phyloP scores from a whole-genome alignment of 2,329 filamentous ascomycete species.

The Botrytis medusae region DNA sequence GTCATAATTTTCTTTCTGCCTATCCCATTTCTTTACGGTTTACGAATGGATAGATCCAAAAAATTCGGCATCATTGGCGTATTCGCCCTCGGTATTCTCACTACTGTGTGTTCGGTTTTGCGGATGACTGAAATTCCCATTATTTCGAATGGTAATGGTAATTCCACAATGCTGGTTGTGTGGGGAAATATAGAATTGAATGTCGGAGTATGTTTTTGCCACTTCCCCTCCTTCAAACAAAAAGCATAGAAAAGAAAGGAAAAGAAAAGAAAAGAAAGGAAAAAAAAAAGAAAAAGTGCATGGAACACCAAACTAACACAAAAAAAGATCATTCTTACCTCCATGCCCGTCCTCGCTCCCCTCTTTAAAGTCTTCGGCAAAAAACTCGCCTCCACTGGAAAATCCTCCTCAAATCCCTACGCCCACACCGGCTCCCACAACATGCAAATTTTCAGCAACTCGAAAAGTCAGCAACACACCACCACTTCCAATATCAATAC shows the following conservation, averaged over 20 bases:
- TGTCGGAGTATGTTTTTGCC: background rate
- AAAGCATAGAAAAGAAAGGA: background rate
- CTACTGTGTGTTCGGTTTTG: slow-evolving; percentile 20
- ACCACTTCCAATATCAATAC: background rate
- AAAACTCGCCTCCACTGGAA: background rate
- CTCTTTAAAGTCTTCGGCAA: slow-evolving; percentile 22
- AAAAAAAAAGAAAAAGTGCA: background rate
- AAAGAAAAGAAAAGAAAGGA: background rate
- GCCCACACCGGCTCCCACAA: background rate
- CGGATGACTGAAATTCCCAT: slow-evolving; percentile 16
- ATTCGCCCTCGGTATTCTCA: slow-evolving; percentile 26
- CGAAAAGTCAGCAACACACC: background rate
- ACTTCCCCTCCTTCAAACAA: background rate
- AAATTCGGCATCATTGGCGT: slow-evolving; percentile 27
- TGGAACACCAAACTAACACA: background rate
- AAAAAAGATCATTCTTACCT: slow-evolving; percentile 27
- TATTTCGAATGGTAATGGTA: slow-evolving; percentile 39
- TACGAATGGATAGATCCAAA: slow-evolving; percentile 25
- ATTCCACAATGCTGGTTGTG: slow-evolving; percentile 13
- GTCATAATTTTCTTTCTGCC: slow-evolving; percentile 26
- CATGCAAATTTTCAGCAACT: slow-evolving; percentile 12
- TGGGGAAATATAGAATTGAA: slow-evolving; percentile 20
- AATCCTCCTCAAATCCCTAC: background rate
- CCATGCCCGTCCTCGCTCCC: slow-evolving; percentile 25
- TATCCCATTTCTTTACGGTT: slow-evolving; percentile 24